Evolutionary conservation across 2,329 filamentous ascomycete species (phyloP), one percentile per base, ranked within the genome.

Genomic region (Fusarium citri): DNA sequence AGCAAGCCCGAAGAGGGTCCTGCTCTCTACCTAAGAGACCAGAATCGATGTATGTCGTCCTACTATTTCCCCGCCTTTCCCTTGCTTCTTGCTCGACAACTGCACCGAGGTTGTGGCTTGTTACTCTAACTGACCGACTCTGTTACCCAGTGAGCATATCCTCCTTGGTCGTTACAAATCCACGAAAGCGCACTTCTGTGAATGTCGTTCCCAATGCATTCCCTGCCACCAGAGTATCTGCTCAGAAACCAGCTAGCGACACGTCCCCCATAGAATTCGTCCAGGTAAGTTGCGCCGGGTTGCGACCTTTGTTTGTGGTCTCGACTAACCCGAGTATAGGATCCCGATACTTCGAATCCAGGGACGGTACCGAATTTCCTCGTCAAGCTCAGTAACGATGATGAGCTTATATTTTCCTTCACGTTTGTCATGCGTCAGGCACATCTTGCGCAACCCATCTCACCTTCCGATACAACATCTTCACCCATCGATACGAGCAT

Each of bases 401-500:
- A 98, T 73, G 96, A 99, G 72, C 89, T 99, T 57, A 89, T 89
- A 71, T 97, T 99, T 82, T 93, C 91, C 74, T 99, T 98, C 79
- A 96, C 92, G 41, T 98, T 98, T 78, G 87, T 96, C 69, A 85
- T 97, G 71, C 84, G 89, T 75, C 84, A 90, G 77, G 78, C 81
- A 75, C 80, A 58, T 82, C 80, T 59, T 80, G 59, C 60, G 54
- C 83, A 72, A 82, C 82, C 67, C 20, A 46, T 58, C 18, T 58
- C 72, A 81, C 83, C 87, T 25, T 82, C 85, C 40, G 87, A 87
- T 48, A 81, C 84, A 31, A 77, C 84, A 10, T 78, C 83, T 14
- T 49, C 83, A 56, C 74, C 83, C 8, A 78, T 84, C 49, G 94
- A 98, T 75, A 96, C 94, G 4, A 86, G 87, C 58, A 92, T 99